These are phyloP conservation scores for Dothistroma pini DNA, from an alignment of 2,329 filamentous ascomycete genomes.

Conservation along the genomic window DNA sequence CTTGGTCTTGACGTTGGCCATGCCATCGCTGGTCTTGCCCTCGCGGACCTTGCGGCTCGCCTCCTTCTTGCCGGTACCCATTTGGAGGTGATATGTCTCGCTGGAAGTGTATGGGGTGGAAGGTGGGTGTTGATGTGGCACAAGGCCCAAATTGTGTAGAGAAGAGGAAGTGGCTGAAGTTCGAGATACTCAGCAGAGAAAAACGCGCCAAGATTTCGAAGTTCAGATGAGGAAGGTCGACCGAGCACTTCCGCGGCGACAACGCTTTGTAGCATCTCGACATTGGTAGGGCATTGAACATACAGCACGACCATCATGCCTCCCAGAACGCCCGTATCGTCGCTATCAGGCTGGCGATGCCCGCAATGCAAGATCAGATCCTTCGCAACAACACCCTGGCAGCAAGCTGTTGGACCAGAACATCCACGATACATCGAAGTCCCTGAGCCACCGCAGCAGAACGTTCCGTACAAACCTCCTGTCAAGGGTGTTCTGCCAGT, in stretches of 20 bases:
- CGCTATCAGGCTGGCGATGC: slow-evolving; percentile 34
- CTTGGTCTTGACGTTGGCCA: slow-evolving; percentile 88
- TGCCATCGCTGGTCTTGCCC: slow-evolving; percentile 79
- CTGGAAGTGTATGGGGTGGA: neutral
- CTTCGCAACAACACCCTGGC: slow-evolving; percentile 47
- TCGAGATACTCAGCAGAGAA: neutral
- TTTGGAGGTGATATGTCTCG: slow-evolving; percentile 40
- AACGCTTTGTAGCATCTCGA: neutral
- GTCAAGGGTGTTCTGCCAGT: slow-evolving; percentile 79
- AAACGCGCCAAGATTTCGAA: slow-evolving; percentile 12
- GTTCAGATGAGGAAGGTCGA: neutral
- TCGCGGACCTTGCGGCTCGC: slow-evolving; percentile 75
- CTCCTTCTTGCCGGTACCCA: slow-evolving; percentile 94
- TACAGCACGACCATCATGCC: slow-evolving; percentile 36
- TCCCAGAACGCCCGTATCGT: slow-evolving; percentile 36
- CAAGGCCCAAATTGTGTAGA: slow-evolving; percentile 4
- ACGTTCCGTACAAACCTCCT: slow-evolving; percentile 45
- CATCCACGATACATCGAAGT: slow-evolving; percentile 84
- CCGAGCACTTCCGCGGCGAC: slow-evolving; percentile 4
- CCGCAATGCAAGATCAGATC: slow-evolving; percentile 35
- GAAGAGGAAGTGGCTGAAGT: slow-evolving; percentile 8
- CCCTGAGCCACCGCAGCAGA: slow-evolving; percentile 70
- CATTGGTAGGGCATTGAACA: neutral
- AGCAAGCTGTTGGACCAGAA: slow-evolving; percentile 65
- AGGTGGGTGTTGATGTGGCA: slow-evolving; percentile 7